phyloP scores from a whole-genome alignment of 129 eudicot species.

The carrot (Daucus carota) region DH1_v3.0 NC_030386.2:607501-608000 shows the following conservation, averaged over 20 bases:
- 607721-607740: not conserved
- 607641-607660: not conserved
- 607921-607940: too few species aligned
- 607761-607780: not conserved
- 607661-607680: not conserved
- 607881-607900: too few species aligned
- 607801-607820: too few species aligned
- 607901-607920: too few species aligned
- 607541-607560: not conserved
- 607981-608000: too few species aligned
- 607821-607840: too few species aligned
- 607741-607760: not conserved
- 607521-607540: not conserved
- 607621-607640: not conserved
- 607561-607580: not conserved
- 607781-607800: not conserved
- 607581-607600: too few species aligned
- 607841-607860: too few species aligned
- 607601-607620: not conserved
- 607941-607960: too few species aligned
- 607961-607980: too few species aligned
- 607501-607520: conserved; percentile 48
- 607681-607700: not conserved
- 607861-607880: too few species aligned
- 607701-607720: not conserved